A percentile compares a stretch with the other conserved stretches of the same genome.
phyloP scores from a whole-genome alignment of 495 filamentous ascomycete genomes.

The Aspergillus saccharolyticus region DNA sequence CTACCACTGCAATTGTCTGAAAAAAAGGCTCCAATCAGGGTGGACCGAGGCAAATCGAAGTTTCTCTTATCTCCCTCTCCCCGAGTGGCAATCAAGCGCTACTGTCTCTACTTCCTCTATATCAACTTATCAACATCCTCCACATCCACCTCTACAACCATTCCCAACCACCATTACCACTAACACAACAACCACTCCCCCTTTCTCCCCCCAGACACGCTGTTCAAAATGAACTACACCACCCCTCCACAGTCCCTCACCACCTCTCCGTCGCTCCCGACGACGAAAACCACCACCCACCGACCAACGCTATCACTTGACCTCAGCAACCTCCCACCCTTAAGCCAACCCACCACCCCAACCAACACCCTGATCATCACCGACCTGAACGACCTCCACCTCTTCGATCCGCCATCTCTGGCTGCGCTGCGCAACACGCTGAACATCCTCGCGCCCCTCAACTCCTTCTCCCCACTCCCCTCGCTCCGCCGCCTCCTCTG shows the following conservation, averaged over 20 bases:
- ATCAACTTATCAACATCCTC: background rate
- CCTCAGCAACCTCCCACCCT: slow-evolving; percentile 70
- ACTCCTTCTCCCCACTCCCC: slow-evolving; percentile 87
- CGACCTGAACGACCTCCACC: slow-evolving; percentile 66
- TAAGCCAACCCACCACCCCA: slow-evolving; percentile 73
- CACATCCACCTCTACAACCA: slow-evolving; percentile 17
- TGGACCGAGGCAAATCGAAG: background rate
- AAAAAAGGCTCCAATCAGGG: background rate
- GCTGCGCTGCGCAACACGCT: slow-evolving; percentile 70
- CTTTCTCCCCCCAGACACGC: no score
- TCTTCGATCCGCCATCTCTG: slow-evolving; percentile 76
- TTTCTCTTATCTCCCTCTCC: background rate
- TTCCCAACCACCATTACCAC: slow-evolving; percentile 4
- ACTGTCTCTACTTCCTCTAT: background rate
- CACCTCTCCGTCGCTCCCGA: slow-evolving; percentile 29
- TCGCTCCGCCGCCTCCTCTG: slow-evolving; percentile 89
- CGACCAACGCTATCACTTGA: slow-evolving; percentile 68
- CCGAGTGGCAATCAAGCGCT: background rate
- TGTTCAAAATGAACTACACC: slow-evolving; percentile 11
- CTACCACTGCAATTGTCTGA: background rate
- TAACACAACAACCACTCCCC: slow-evolving; percentile 12
- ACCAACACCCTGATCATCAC: slow-evolving; percentile 94
- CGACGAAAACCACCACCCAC: slow-evolving; percentile 41
- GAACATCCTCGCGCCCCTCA: slow-evolving; percentile 59
- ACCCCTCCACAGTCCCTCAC: slow-evolving; percentile 24